Evolutionary conservation across 83 land plant species (phyloP).

Genomic region (Thuja plicata): DNA sequence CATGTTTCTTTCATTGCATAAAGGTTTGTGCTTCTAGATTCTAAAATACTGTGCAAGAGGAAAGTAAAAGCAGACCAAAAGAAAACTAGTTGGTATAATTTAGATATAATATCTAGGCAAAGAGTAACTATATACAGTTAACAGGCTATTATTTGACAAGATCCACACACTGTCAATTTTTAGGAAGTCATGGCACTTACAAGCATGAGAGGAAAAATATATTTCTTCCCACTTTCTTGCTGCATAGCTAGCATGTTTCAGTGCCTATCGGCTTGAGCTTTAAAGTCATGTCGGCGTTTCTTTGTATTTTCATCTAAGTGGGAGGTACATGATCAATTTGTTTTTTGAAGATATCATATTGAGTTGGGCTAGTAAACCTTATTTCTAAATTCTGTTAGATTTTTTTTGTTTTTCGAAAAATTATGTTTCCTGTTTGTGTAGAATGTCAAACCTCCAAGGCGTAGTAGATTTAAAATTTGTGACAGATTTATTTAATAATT

Average conservation of each 20-base stretch:
- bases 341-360: not conserved
- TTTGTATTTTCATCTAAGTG: not conserved
- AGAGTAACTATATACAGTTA: not conserved
- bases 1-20: not conserved
- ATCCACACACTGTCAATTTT: not conserved
- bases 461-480: not conserved
- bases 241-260: not conserved
- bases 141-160: not conserved
- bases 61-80: not conserved
- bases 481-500: not conserved
- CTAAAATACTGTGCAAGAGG: not conserved
- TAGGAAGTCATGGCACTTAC: not conserved
- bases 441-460: not conserved
- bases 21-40: not conserved
- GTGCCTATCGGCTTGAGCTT: not conserved
- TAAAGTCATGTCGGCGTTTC: not conserved
- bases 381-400: not conserved
- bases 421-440: not conserved
- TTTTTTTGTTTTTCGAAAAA: not conserved
- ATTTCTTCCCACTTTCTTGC: not conserved
- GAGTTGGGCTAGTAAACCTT: not conserved
- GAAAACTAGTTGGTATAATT: not conserved
- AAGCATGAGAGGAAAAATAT: not conserved
- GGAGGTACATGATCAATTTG: not conserved
- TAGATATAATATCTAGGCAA: not conserved